Percentiles rank a stretch among this genome's conserved stretches.
These are phyloP conservation scores for Penicillium verhagenii DNA, from an alignment of 495 filamentous ascomycete genomes.

Conservation along the genomic window DNA sequence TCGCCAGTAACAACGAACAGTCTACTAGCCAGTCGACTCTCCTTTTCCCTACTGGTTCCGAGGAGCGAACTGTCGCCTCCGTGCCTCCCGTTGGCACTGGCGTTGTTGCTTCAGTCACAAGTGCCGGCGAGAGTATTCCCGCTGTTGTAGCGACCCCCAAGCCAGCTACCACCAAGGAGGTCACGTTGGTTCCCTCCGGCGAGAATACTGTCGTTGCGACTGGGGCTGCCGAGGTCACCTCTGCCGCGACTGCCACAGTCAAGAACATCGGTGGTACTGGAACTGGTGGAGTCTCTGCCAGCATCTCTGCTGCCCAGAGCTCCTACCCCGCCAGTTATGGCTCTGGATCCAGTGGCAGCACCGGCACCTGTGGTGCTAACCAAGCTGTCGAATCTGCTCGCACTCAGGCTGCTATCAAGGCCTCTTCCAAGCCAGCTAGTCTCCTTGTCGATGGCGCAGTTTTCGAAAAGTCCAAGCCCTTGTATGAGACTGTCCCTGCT, in stretches of 20 bases:
- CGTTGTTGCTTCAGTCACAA: conserved; percentile 8
- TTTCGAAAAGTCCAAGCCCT: conserved; percentile 66
- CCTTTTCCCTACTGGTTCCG: conserved; percentile 1
- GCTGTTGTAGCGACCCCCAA: background rate
- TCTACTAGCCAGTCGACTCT: conserved; percentile 5
- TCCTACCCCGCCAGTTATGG: conserved; percentile 8
- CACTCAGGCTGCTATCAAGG: conserved; percentile 37
- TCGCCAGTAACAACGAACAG: conserved; percentile 11
- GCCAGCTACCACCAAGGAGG: background rate
- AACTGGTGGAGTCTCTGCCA: conserved; percentile 2
- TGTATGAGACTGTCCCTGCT: conserved; percentile 55
- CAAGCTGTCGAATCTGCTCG: conserved; percentile 34
- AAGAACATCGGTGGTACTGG: too few species aligned
- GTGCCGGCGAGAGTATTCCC: background rate
- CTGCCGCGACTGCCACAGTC: background rate
- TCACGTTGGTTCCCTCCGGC: background rate
- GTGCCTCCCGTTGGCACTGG: background rate
- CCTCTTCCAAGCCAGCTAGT: conserved; percentile 34
- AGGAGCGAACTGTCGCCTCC: conserved; percentile 2
- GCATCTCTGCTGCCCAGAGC: background rate
- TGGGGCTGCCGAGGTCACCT: background rate
- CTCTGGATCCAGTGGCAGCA: conserved; percentile 13
- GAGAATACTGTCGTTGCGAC: conserved; percentile 1
- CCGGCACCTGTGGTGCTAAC: conserved; percentile 29
- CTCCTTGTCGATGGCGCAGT: conserved; percentile 50